Evolutionary conservation across 176 grass and related monocot species (phyloP).

Genomic region (Avena insularis): DNA sequence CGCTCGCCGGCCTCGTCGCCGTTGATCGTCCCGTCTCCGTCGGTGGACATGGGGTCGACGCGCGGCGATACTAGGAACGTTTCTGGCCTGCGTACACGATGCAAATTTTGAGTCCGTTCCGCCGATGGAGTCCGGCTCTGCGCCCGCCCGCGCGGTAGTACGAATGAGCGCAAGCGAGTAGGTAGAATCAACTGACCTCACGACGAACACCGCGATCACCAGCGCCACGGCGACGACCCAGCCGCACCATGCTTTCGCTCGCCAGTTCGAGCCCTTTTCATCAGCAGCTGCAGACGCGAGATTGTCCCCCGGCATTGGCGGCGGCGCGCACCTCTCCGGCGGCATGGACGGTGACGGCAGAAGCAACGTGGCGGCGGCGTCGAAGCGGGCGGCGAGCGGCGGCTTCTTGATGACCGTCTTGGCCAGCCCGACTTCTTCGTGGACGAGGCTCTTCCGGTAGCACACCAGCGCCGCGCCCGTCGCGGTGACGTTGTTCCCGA

Average conservation of each 20-base stretch:
- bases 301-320: neutral
- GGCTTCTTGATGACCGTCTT: too few relatives aligned
- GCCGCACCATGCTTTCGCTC: neutral
- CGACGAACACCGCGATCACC: neutral
- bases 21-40: neutral
- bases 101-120: too few relatives aligned
- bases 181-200: neutral
- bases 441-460: neutral
- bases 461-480: neutral
- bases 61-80: neutral
- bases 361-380: too few relatives aligned
- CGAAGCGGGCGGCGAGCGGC: too few relatives aligned
- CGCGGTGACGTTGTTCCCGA: neutral
- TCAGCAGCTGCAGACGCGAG: neutral
- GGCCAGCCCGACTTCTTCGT: neutral
- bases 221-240: neutral
- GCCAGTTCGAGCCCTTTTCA: neutral
- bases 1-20: neutral
- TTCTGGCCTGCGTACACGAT: neutral
- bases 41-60: neutral
- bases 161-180: neutral
- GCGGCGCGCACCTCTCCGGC: neutral
- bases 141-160: too few relatives aligned
- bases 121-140: too few relatives aligned
- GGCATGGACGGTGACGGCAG: neutral